Evolutionary conservation across 306 rosid species (phyloP), one percentile per base, ranked within the genome.

Genomic region (Quercus agrifolia): DNA sequence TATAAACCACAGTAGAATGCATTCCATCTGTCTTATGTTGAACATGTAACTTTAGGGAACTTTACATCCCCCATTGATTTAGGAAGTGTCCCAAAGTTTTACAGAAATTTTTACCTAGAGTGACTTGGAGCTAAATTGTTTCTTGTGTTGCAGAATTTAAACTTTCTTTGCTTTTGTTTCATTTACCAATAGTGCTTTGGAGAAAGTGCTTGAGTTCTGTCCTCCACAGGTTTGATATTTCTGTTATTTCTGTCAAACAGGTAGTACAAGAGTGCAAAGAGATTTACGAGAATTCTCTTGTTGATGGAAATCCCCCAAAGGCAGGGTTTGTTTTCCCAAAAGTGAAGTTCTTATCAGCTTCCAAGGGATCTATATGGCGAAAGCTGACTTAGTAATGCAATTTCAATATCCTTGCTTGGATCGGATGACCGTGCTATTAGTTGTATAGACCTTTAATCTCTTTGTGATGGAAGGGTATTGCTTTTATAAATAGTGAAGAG

Each of bases 251-350:
- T 86, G 80, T 76, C 56, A 8, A 77, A 70, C 89, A 95, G 99
- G 99, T 93, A 38, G 88, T 95, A 74, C 98, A 91, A 90, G 99
- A 95, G 79, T 95, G 99, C 94, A 95, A 88, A 85, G 99, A 93
- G 83, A 93, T 95, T 58, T 95, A 88, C 74, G 98, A 89, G 81
- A 95, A 91, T 87, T 90, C 98, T 70, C 94, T 95, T 19, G 78
- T 90, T 74, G 93, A 89, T 76, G 94, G 93, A 76, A 95, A 77
- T 68, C 97, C 98, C 49, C 86, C 94, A 51, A 95, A 85, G 85
- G 73, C 92, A 9, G 98, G 99, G 54, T 90, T 89, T 71, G 96
- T 95, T 62, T 95, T 93, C 57, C 87, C 93, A 17, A 87, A 88
- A 61, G 99, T 93, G 68, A 93, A 93, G 85, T 85, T 92, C 86